phyloP scores from a whole-genome alignment of 2,329 filamentous ascomycete genomes.

The Sordariomycetes sp. region DNA sequence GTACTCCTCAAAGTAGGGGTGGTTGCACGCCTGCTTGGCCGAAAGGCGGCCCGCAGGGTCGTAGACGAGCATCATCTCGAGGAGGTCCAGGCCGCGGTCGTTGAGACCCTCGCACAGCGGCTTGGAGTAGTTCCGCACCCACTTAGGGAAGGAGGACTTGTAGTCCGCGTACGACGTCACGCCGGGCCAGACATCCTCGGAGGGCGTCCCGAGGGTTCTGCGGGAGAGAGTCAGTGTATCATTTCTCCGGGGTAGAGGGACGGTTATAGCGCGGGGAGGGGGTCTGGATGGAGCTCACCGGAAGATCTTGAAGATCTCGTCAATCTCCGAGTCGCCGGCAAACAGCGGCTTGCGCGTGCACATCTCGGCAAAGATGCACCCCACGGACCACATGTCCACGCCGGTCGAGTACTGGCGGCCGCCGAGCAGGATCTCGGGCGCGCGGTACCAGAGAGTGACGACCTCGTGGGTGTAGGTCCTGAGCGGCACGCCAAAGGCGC shows the following conservation, averaged over 20 bases:
- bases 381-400: slow-evolving; percentile 93
- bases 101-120: slow-evolving; percentile 65
- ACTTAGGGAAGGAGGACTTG: slow-evolving; percentile 87
- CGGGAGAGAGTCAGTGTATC: not conserved
- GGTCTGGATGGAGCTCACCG: slow-evolving; percentile 41
- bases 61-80: slow-evolving; percentile 67
- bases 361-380: slow-evolving; percentile 95
- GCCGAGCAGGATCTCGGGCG: slow-evolving; percentile 82
- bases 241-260: too few species aligned
- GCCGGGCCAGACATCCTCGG: slow-evolving; percentile 75
- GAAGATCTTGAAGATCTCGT: slow-evolving; percentile 49
- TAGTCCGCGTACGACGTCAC: slow-evolving; percentile 93
- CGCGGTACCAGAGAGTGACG: slow-evolving; percentile 86
- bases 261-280: not conserved
- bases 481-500: slow-evolving; percentile 83
- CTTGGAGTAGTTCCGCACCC: slow-evolving; percentile 59
- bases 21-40: slow-evolving; percentile 75
- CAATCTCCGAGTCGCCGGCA: slow-evolving; percentile 68
- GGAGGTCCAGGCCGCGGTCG: slow-evolving; percentile 56
- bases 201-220: slow-evolving; percentile 71
- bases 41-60: slow-evolving; percentile 81
- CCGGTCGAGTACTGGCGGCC: slow-evolving; percentile 88
- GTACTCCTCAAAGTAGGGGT: slow-evolving; percentile 63
- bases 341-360: slow-evolving; percentile 88
- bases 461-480: slow-evolving; percentile 93